Evolutionary conservation across 208 protist genomes (phyloP).

Genomic region (Crithidia mellificae): DNA sequence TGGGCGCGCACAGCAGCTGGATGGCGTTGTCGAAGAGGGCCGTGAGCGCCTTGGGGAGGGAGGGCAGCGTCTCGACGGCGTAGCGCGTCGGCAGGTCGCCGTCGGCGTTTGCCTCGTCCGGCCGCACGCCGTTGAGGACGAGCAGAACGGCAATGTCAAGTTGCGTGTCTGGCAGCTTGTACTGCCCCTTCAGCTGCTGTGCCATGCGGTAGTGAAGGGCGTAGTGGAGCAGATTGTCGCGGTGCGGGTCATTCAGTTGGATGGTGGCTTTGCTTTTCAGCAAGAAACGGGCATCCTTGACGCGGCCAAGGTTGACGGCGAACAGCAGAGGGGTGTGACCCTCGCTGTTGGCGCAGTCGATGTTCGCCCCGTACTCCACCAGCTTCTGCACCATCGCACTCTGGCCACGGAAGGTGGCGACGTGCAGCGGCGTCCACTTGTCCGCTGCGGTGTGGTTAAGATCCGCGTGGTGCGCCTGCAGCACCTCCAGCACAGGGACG

Average conservation of each 20-base stretch:
- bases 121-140: slow-evolving; percentile 38
- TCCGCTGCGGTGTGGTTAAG: slow-evolving; percentile 43
- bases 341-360: slow-evolving; percentile 43
- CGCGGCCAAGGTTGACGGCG: slow-evolving; percentile 51
- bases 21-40: slow-evolving; percentile 29
- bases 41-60: slow-evolving; percentile 37
- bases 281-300: slow-evolving; percentile 46
- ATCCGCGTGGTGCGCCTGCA: slow-evolving; percentile 40
- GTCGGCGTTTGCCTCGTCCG: slow-evolving; percentile 34
- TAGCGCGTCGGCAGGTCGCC: slow-evolving; percentile 37
- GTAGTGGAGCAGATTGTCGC: slow-evolving; percentile 63
- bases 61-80: slow-evolving; percentile 34
- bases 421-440: slow-evolving; percentile 63
- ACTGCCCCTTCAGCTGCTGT: slow-evolving; percentile 54
- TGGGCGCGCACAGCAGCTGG: slow-evolving; percentile 27
- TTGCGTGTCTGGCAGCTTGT: slow-evolving; percentile 63
- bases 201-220: slow-evolving; percentile 58
- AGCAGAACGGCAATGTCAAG: slow-evolving; percentile 66
- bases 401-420: slow-evolving; percentile 55
- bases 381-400: slow-evolving; percentile 36
- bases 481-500: slow-evolving; percentile 35
- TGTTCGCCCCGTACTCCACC: slow-evolving; percentile 46
- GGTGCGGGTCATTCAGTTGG: slow-evolving; percentile 32
- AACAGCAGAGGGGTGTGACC: slow-evolving; percentile 59
- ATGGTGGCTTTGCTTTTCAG: slow-evolving; percentile 39